Base-by-base conservation (phyloP, 2,329 filamentous ascomycete genomes). In the Ophidiomyces ophidiicola region DNA sequence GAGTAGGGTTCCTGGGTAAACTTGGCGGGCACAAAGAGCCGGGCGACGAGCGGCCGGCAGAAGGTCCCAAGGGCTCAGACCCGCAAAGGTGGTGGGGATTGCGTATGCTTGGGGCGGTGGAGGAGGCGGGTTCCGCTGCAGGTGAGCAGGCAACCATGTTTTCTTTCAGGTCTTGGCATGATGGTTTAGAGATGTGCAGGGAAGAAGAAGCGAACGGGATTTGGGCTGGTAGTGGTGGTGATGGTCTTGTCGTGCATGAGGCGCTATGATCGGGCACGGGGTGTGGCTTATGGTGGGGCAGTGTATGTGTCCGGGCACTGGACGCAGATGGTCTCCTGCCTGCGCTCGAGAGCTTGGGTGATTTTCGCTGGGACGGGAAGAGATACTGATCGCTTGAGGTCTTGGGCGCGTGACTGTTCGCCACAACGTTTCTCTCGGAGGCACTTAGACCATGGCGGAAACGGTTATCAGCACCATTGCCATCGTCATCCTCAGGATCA, bases 381-480 rank as follows among this genome's bases (percentile, higher is more conserved):
- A n/a, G n/a, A n/a, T n/a, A n/a, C n/a, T n/a, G n/a, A n/a, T n/a
- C n/a, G n/a, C n/a, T n/a, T n/a, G n/a, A n/a, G n/a, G 12, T 19
- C 18, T 26, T 41, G 21, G 19, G 29, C 29, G 18, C 8, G n/a
- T n/a, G 14, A 8, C 21, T 42, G 32, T 64, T 64, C 8, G 60
- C 60, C 6, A 54, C 54, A 39, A 66, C 62, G 32, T 66, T 66
- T 40, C 55, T 52, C 31, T 63, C 59, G 3, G 63, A 64, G 4
- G 55, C 50, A 8, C 52, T 59, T 51, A 58, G 51, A 20, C 44
- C 43, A 29, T 38, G 41, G 24, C 30, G 24, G 12, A 38, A 41
- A 38, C 32, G 12, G 18, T 34, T 26, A 14, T 41, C 29, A 31
- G 8, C 23, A 23, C 42, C 39, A 15, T 55, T 50, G 6, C 41